Evolutionary conservation across 192 early-diverging fungal species (phyloP), one percentile per base, ranked within the genome.

Genomic region (Backusella macrospora): DNA sequence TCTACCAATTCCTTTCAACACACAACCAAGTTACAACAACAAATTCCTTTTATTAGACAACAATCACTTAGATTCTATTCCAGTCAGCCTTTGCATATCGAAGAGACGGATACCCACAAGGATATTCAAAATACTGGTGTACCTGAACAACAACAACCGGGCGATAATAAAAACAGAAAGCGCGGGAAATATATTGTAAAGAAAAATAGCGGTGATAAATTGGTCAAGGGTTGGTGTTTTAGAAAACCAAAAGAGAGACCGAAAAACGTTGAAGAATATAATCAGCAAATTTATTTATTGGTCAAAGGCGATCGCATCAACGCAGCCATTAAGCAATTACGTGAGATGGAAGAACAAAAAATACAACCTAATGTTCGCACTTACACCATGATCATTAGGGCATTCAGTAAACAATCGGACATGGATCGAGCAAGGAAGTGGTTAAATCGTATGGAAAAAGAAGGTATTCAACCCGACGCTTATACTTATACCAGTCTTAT

Each of bases 401-500:
- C 65, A 45, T 78, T 44, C 65, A 43, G 65, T 39, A 72, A 65
- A 39, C 43, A 59, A 49, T 46, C 44, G 8, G 66, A 78, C n/a
- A 80, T 82, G 73, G 26, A 52, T 13, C 55, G 65, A 14, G 80
- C 81, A 37, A 23, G 29, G 4, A 52, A 74, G 49, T 82, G 73
- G 75, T 73, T 74, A 16, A 34, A 73, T 29, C 65, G 71, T 2
- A 78, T 85, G 84, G 34, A 68, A 6, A 43, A 13, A n/a, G 47
- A 64, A 16, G 10, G 38, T 6, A 72, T 80, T 34, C 4, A 34
- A 21, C 76, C 81, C 0, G 69, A 76, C 59, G 75, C 62, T 1
- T 62, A 78, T 67, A 76, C 70, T 1, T 85, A 76, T 55, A 81
- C 74, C n/a, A 67, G 62, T 21, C 63, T 85, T 7, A 75, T 83